These are phyloP conservation scores for Voacanga thouarsii DNA, from an alignment of 257 asterid genomes.

Conservation along the genomic window DNA sequence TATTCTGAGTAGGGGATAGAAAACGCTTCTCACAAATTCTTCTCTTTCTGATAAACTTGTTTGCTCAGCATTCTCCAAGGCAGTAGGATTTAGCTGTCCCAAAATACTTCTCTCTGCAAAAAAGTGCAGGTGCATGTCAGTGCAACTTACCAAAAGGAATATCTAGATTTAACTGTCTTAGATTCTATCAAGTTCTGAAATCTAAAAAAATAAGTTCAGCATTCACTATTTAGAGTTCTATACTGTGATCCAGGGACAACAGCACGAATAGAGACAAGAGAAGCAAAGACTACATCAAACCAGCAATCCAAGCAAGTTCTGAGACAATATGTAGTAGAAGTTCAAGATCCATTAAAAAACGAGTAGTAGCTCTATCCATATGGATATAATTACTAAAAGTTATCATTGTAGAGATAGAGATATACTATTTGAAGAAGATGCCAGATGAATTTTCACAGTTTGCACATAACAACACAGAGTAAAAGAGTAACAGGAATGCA, in stretches of 20 bases:
- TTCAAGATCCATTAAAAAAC: neutral
- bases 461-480: neutral
- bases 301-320: neutral
- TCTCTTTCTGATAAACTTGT: conserved; percentile 31
- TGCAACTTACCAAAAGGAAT: neutral
- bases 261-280: neutral
- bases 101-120: conserved; percentile 41
- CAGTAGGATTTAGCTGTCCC: conserved; percentile 35
- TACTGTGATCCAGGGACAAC: neutral
- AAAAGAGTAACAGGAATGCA: neutral
- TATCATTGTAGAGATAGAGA: neutral
- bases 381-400: neutral
- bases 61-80: conserved; percentile 35
- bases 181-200: neutral
- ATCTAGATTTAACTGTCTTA: neutral
- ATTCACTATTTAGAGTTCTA: neutral
- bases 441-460: neutral
- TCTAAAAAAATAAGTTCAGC: neutral
- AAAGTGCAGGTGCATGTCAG: neutral
- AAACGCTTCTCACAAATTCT: conserved; percentile 53
- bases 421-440: neutral
- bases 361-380: no score
- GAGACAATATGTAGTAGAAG: neutral
- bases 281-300: neutral
- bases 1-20: conserved; percentile 12